These are phyloP conservation scores for Cinnamomum micranthum DNA, from an alignment of 164 flowering plant species.

Conservation along the genomic window DNA sequence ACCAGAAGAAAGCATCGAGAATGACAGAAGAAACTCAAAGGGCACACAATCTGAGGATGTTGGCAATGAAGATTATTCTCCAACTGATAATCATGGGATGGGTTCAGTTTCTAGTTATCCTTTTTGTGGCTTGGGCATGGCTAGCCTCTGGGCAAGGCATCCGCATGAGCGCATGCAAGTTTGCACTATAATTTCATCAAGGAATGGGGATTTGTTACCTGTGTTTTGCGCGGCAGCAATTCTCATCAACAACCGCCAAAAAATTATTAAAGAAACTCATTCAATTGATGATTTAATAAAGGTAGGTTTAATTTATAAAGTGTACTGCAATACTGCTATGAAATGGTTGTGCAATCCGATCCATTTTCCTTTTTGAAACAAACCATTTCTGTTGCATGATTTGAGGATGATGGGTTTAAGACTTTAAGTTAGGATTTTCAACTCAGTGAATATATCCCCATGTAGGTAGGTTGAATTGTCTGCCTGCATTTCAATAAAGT, in stretches of 20 bases:
- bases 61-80: constrained; percentile 27
- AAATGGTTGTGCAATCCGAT: too few relatives aligned
- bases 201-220: constrained; percentile 54
- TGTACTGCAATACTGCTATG: too few relatives aligned
- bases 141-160: constrained; percentile 54
- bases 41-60: constrained; percentile 32
- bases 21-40: constrained; percentile 29
- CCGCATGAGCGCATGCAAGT: constrained; percentile 31
- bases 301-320: constrained; percentile 33
- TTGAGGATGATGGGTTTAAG: not conserved
- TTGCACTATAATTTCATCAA: constrained; percentile 33
- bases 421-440: not conserved
- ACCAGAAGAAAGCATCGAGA: constrained; percentile 32
- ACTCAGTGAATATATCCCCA: not conserved
- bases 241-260: constrained; percentile 69
- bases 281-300: constrained; percentile 88
- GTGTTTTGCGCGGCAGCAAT: constrained; percentile 87
- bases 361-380: not conserved
- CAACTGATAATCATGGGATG: constrained; percentile 33
- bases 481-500: not conserved
- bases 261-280: constrained; percentile 58
- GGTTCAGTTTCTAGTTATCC: constrained; percentile 39
- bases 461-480: not conserved
- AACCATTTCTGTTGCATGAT: not conserved
- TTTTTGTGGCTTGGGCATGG: constrained; percentile 73